phyloP scores from a whole-genome alignment of 1,284 basidiomycete species.

The Psilocybe mexicana region DNA sequence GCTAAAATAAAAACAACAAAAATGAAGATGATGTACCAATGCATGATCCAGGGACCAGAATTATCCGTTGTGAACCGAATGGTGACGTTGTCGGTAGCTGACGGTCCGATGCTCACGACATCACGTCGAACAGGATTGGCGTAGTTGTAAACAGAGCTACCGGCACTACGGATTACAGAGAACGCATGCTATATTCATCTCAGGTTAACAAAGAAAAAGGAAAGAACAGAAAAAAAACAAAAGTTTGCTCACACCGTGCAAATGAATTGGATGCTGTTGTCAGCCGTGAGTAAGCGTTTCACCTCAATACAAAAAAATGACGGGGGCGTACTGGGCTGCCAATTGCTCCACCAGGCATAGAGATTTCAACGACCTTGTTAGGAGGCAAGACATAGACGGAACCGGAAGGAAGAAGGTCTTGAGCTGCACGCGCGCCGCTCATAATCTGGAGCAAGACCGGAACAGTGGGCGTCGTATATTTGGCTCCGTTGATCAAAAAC shows the following conservation, averaged over 20 bases:
- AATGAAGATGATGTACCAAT: slow-evolving; percentile 34
- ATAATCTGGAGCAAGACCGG: slow-evolving; percentile 17
- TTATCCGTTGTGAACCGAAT: slow-evolving; percentile 36
- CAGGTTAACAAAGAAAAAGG: background rate
- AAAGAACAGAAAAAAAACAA: background rate
- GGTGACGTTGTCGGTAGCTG: slow-evolving; percentile 37
- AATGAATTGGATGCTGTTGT: slow-evolving; percentile 38
- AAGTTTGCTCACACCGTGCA: slow-evolving; percentile 37
- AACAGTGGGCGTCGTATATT: background rate
- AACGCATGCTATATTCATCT: slow-evolving; percentile 38
- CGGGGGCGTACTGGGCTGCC: slow-evolving; percentile 30
- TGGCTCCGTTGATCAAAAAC: background rate
- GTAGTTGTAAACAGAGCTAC: slow-evolving; percentile 38
- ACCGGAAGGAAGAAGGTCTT: slow-evolving; percentile 43
- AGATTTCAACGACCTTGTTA: slow-evolving; percentile 48
- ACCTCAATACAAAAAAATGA: background rate
- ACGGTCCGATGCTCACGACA: slow-evolving; percentile 16
- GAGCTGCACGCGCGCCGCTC: slow-evolving; percentile 38
- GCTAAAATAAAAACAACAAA: background rate
- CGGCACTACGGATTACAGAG: slow-evolving; percentile 38
- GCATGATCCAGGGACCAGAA: slow-evolving; percentile 41
- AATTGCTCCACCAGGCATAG: slow-evolving; percentile 34
- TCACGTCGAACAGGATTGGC: slow-evolving; percentile 33
- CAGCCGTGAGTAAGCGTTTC: background rate
- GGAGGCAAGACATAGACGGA: slow-evolving; percentile 46